Evolutionary conservation across 805 yeast genomes (phyloP).

Genomic region (Saccharomycopsis fermentans): DNA sequence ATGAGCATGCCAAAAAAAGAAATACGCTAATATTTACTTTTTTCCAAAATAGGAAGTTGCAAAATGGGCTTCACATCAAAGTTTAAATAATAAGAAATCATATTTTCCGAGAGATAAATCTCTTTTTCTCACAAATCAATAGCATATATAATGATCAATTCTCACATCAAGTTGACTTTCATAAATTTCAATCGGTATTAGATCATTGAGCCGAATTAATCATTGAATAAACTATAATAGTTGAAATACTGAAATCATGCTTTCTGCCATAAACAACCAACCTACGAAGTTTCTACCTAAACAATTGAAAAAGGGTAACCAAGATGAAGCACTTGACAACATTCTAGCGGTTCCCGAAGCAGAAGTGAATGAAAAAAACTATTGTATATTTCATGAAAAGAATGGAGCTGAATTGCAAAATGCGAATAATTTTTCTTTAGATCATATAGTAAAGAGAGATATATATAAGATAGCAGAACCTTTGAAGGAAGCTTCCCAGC

Average conservation of each 20-base stretch:
- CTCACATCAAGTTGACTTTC: not conserved
- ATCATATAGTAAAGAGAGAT: conserved; percentile 7
- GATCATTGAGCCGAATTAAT: too few species aligned
- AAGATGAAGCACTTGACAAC: not conserved
- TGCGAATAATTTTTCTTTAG: conserved; percentile 3
- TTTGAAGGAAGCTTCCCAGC: conserved; percentile 6
- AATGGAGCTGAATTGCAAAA: not conserved
- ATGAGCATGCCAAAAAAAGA: not conserved
- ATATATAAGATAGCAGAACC: conserved; percentile 11
- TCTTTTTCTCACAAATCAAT: not conserved
- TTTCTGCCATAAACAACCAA: not conserved
- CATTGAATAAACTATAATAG: too few species aligned
- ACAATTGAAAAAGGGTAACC: not conserved
- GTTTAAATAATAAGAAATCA: not conserved
- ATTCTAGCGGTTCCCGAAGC: conserved; percentile 10
- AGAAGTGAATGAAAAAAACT: conserved; percentile 12
- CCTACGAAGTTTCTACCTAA: not conserved
- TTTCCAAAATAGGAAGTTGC: not conserved
- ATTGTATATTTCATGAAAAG: not conserved
- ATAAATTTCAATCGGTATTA: too few species aligned
- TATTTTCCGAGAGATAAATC: not conserved
- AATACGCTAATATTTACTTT: not conserved
- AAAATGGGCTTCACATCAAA: not conserved
- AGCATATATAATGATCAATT: not conserved
- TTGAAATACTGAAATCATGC: not conserved